Evolutionary conservation across 805 yeast species (phyloP).

Genomic region (Wickerhamiella siamensis): DNA sequence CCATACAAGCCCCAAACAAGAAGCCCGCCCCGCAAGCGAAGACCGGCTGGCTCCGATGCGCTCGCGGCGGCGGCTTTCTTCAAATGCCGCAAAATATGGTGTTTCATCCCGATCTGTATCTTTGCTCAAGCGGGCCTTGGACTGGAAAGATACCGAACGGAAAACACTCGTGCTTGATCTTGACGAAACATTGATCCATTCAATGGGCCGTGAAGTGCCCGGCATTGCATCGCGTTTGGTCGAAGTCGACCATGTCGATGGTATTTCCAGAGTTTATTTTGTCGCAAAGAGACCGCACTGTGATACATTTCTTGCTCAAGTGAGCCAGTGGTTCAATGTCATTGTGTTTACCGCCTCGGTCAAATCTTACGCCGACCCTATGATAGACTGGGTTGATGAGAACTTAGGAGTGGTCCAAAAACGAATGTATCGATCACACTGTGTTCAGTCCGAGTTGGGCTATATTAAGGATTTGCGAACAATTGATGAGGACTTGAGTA

Average conservation of each 20-base stretch:
- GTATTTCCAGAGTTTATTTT: conserved; percentile 53
- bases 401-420: conserved; percentile 36
- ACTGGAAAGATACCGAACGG: conserved; percentile 10
- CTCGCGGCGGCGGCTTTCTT: not conserved
- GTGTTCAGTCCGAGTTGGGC: conserved; percentile 56
- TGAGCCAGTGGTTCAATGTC: conserved; percentile 73
- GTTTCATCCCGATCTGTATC: conserved; percentile 1
- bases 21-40: not conserved
- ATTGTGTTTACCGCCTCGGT: conserved; percentile 92
- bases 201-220: conserved; percentile 49
- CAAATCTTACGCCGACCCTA: conserved; percentile 92
- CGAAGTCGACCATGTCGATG: conserved; percentile 41
- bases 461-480: conserved; percentile 62
- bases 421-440: conserved; percentile 65
- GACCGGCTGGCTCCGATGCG: not conserved
- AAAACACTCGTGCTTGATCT: conserved; percentile 76
- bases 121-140: conserved; percentile 5
- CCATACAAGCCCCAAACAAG: not conserved
- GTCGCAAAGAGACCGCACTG: conserved; percentile 89
- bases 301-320: conserved; percentile 65
- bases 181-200: conserved; percentile 90
- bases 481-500: conserved; percentile 43
- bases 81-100: not conserved
- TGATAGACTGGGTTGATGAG: conserved; percentile 77
- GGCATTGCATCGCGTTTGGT: conserved; percentile 47